Conservation (phyloP, 768 basidiomycete genomes). For the Ramaria sp. region DNA sequence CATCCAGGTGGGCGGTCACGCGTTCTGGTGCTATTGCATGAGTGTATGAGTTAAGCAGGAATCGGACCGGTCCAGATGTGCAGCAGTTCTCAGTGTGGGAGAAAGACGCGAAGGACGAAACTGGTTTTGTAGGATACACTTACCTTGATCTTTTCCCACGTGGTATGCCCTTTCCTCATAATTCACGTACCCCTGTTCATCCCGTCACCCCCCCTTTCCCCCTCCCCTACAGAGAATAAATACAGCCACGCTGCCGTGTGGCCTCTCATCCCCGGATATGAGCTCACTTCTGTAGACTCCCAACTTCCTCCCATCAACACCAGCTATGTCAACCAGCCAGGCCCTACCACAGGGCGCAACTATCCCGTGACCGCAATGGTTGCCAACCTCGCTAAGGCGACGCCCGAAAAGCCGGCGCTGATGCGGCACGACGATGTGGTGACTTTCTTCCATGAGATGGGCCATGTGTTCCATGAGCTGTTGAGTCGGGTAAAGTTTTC, state of each 20-base stretch:
- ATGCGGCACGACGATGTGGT: conserved; percentile 86
- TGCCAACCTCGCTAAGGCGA: conserved; percentile 81
- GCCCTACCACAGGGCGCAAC: conserved; percentile 41
- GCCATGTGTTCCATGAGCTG: conserved; percentile 42
- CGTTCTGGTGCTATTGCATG: too few species aligned
- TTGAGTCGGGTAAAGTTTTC: conserved; percentile 60
- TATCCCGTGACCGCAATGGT: conserved; percentile 86
- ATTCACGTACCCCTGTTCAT: background rate
- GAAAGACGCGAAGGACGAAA: conserved; percentile 55
- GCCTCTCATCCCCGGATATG: conserved; percentile 60
- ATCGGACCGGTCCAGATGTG: conserved; percentile 39
- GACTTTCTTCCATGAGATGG: conserved; percentile 91
- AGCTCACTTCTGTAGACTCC: conserved; percentile 16
- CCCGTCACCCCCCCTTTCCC: background rate
- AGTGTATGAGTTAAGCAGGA: too few species aligned
- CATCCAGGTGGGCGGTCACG: conserved; percentile 46
- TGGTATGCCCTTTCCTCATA: conserved; percentile 30
- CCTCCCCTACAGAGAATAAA: conserved; percentile 61
- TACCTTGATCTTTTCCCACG: conserved; percentile 85
- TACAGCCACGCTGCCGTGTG: conserved; percentile 86
- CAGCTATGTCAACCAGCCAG: too few species aligned
- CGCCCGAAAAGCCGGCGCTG: conserved; percentile 67
- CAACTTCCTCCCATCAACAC: too few species aligned
- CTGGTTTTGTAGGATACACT: conserved; percentile 74
- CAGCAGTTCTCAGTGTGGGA: conserved; percentile 84